phyloP scores from a whole-genome alignment of 768 basidiomycete genomes.

The Pulveroboletus frians region DNA sequence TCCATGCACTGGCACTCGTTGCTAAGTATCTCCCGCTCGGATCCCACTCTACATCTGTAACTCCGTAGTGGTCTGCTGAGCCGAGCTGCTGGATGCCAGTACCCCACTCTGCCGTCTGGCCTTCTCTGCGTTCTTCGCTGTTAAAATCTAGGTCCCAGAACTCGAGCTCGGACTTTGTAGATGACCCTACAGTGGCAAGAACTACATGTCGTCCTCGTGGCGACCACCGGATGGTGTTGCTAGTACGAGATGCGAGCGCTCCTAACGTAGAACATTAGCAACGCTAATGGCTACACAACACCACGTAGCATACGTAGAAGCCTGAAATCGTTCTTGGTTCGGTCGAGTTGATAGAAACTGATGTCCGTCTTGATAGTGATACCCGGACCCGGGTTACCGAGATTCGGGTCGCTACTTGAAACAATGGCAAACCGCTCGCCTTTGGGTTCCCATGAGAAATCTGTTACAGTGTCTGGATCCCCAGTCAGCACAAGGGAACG shows the following conservation, averaged over 20 bases:
- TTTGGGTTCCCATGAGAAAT: constrained; percentile 99
- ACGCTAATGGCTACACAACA: background rate
- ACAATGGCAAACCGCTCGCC: constrained; percentile 96
- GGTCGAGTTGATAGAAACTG: constrained; percentile 93
- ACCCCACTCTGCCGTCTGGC: constrained; percentile 67
- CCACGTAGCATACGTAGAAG: constrained; percentile 59
- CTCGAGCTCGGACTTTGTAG: constrained; percentile 93
- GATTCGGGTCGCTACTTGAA: constrained; percentile 88
- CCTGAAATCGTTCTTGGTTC: constrained; percentile 89
- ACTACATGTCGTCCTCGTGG: constrained; percentile 94
- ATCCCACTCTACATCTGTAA: constrained; percentile 98
- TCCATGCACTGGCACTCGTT: constrained; percentile 93
- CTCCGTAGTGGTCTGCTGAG: constrained; percentile 90
- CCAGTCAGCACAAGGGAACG: constrained; percentile 7
- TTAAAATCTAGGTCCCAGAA: constrained; percentile 99
- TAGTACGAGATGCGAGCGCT: constrained; percentile 73
- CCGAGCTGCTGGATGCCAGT: constrained; percentile 80
- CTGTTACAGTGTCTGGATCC: constrained; percentile 76
- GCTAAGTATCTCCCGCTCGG: constrained; percentile 91
- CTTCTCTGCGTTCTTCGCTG: constrained; percentile 47
- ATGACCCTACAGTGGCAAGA: constrained; percentile 92
- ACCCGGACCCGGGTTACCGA: constrained; percentile 84
- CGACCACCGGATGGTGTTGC: constrained; percentile 95
- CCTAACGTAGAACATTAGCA: constrained; percentile 39
- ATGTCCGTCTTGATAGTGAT: constrained; percentile 95